Conservation (phyloP, 495 filamentous ascomycete species). For the Chaetomium tenue region DNA sequence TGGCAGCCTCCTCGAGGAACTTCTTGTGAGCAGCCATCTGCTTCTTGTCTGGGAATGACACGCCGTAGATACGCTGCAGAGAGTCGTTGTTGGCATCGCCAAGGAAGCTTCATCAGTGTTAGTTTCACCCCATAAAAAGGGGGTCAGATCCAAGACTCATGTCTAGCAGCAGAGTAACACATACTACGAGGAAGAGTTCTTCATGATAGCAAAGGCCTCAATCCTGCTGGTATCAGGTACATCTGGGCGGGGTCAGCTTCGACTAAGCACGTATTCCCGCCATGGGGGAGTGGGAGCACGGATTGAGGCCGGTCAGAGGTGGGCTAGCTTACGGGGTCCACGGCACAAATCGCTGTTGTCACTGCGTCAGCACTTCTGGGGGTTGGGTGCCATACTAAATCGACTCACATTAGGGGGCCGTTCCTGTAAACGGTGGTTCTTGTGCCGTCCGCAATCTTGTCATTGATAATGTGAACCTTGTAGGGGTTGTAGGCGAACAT, state of each 20-base stretch:
- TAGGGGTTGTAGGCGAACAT: constrained; percentile 87
- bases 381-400: not conserved
- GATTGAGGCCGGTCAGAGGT: no score
- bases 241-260: constrained; percentile 36
- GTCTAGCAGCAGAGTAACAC: not conserved
- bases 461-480: constrained; percentile 93
- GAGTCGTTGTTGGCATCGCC: constrained; percentile 91
- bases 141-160: not conserved
- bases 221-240: constrained; percentile 90
- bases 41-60: constrained; percentile 98
- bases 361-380: not conserved
- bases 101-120: constrained; percentile 57
- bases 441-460: constrained; percentile 84
- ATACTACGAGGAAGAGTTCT: constrained; percentile 84
- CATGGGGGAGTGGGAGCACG: not conserved
- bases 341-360: constrained; percentile 45
- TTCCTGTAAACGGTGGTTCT: constrained; percentile 90
- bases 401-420: constrained; percentile 44
- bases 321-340: constrained; percentile 50
- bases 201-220: constrained; percentile 88
- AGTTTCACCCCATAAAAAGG: not conserved
- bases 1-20: constrained; percentile 92
- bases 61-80: constrained; percentile 90
- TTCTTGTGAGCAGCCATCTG: constrained; percentile 83
- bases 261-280: not conserved